phyloP scores from a whole-genome alignment of 495 filamentous ascomycete species.

The Xylaria nigripes region DNA sequence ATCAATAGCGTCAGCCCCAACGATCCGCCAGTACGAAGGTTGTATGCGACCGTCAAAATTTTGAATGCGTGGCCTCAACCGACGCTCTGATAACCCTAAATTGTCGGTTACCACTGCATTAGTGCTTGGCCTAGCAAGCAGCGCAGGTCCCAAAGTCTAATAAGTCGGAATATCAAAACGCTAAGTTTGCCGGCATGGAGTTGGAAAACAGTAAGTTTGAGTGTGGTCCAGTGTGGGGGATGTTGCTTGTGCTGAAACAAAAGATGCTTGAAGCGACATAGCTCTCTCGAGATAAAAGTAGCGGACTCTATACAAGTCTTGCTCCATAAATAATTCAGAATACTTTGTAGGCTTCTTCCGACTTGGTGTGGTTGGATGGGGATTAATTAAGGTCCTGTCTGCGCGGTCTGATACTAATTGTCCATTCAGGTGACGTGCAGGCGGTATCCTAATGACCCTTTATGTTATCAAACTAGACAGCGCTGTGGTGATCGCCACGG shows the following conservation, averaged over 20 bases:
- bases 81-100: background rate
- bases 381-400: background rate
- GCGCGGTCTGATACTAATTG: background rate
- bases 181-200: background rate
- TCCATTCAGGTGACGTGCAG: background rate
- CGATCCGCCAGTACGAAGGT: background rate
- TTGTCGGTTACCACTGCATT: background rate
- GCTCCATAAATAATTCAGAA: background rate
- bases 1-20: background rate
- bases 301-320: background rate
- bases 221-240: background rate
- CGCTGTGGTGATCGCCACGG: background rate
- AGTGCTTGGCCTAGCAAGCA: slow-evolving; percentile 19
- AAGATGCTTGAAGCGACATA: background rate
- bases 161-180: slow-evolving; percentile 5
- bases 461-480: background rate
- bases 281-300: background rate
- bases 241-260: background rate
- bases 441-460: background rate
- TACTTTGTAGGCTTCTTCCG: background rate
- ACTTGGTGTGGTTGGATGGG: background rate
- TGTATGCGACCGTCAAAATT: background rate
- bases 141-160: slow-evolving; percentile 3
- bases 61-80: background rate
- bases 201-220: background rate